A percentile compares a stretch with the other conserved stretches of the same genome.
Conservation (phyloP, 805 yeast species). For the Candida fluviatilis region DNA sequence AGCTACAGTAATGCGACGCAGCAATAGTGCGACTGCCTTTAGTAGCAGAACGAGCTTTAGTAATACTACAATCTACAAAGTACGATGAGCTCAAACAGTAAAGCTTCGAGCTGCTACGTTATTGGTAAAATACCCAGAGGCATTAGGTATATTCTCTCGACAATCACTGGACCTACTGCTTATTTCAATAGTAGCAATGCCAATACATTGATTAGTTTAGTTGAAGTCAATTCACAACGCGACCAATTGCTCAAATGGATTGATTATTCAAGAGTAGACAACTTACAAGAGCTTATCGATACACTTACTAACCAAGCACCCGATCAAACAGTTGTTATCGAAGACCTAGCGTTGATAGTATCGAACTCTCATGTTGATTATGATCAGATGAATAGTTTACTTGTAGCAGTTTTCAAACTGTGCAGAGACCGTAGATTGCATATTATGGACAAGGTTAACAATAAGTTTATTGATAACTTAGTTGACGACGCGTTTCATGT, state of each 20-base stretch:
- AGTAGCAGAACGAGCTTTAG: too few species aligned
- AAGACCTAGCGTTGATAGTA: conserved; percentile 8
- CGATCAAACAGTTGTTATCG: conserved; percentile 7
- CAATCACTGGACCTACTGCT: conserved; percentile 1
- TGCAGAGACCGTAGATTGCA: background rate
- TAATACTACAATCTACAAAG: too few species aligned
- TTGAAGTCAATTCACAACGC: background rate
- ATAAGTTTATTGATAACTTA: conserved; percentile 7
- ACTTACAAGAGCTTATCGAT: conserved; percentile 6
- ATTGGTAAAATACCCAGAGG: background rate
- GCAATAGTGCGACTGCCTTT: too few species aligned
- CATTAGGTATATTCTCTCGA: background rate
- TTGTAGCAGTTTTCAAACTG: conserved; percentile 8
- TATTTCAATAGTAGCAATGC: conserved; percentile 10
- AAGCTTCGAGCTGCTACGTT: background rate
- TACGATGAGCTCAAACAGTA: too few species aligned
- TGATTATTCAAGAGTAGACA: conserved; percentile 9
- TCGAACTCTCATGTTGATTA: conserved; percentile 6
- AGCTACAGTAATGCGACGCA: too few species aligned
- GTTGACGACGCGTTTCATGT: conserved; percentile 5
- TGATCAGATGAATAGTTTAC: conserved; percentile 6
- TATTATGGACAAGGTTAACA: conserved; percentile 7
- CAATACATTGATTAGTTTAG: conserved; percentile 5
- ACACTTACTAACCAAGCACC: background rate
- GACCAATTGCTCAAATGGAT: conserved; percentile 3